Conservation (phyloP, 371 early-diverging fungal genomes). For the Saksenaea oblongispora region DNA sequence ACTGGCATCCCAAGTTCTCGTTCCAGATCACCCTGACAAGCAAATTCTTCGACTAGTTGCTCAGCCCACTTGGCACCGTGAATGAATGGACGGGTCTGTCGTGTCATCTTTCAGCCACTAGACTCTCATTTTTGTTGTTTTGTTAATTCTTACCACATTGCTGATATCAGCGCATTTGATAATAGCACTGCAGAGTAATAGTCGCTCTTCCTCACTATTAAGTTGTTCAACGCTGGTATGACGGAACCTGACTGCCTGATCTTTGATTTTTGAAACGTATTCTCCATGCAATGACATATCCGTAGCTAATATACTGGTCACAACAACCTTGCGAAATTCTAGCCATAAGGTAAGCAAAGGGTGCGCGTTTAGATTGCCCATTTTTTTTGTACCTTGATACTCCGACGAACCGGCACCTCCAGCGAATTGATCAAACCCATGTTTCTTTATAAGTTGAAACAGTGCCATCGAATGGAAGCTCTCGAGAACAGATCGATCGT, state of each 20-base stretch:
- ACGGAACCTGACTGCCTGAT: conserved; percentile 51
- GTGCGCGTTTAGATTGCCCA: not conserved
- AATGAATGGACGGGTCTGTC: conserved; percentile 56
- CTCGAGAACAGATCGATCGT: conserved; percentile 90
- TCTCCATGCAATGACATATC: conserved; percentile 82
- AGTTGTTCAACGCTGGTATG: not conserved
- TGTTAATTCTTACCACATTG: conserved; percentile 54
- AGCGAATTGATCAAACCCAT: conserved; percentile 49
- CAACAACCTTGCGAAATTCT: conserved; percentile 70
- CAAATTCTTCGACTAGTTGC: conserved; percentile 60
- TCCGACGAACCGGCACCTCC: conserved; percentile 27
- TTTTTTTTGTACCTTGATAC: conserved; percentile 24
- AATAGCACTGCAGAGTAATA: conserved; percentile 63
- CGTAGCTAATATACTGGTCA: conserved; percentile 76
- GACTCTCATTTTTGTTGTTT: not conserved
- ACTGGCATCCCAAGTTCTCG: conserved; percentile 57
- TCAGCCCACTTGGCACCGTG: conserved; percentile 59
- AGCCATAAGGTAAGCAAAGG: conserved; percentile 4
- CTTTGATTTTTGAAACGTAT: conserved; percentile 70
- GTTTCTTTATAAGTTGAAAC: conserved; percentile 76
- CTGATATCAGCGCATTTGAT: conserved; percentile 88
- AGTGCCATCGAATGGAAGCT: conserved; percentile 89
- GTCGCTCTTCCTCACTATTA: conserved; percentile 42
- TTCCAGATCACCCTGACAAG: conserved; percentile 68
- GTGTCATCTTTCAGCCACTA: not conserved